These are phyloP conservation scores for Phaffomyces opuntiae DNA, from an alignment of 805 yeast species.

Conservation along the genomic window DNA sequence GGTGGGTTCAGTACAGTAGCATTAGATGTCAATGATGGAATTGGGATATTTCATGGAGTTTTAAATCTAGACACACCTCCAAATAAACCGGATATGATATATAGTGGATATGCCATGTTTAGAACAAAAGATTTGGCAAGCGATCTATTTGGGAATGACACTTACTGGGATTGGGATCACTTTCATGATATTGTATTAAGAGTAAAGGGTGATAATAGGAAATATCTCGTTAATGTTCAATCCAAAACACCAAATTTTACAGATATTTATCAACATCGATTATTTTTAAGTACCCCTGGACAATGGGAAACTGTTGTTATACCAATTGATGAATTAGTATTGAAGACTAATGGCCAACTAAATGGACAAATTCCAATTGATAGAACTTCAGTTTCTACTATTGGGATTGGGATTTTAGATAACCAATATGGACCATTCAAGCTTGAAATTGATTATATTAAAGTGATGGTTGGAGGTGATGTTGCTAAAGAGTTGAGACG, in stretches of 20 bases:
- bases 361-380: constrained; percentile 54
- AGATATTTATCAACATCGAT: constrained; percentile 76
- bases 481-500: constrained; percentile 17
- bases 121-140: constrained; percentile 61
- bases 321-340: constrained; percentile 70
- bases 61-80: constrained; percentile 60
- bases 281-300: constrained; percentile 64
- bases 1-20: constrained; percentile 73
- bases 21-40: constrained; percentile 34
- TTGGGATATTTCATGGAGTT: constrained; percentile 67
- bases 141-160: constrained; percentile 31
- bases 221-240: constrained; percentile 74
- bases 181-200: constrained; percentile 57
- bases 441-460: constrained; percentile 65
- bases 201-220: constrained; percentile 67
- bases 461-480: constrained; percentile 50
- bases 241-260: constrained; percentile 72
- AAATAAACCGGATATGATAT: constrained; percentile 53
- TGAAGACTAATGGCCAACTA: constrained; percentile 75
- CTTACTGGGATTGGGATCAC: constrained; percentile 67
- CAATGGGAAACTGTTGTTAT: constrained; percentile 80
- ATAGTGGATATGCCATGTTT: constrained; percentile 77
- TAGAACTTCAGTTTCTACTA: constrained; percentile 55
- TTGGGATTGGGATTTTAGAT: constrained; percentile 76
- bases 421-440: constrained; percentile 70